Percentiles rank a stretch among this genome's conserved stretches.
Evolutionary conservation across 768 basidiomycete genomes (phyloP).

Genomic region (Psilocybe subaeruginosa): DNA sequence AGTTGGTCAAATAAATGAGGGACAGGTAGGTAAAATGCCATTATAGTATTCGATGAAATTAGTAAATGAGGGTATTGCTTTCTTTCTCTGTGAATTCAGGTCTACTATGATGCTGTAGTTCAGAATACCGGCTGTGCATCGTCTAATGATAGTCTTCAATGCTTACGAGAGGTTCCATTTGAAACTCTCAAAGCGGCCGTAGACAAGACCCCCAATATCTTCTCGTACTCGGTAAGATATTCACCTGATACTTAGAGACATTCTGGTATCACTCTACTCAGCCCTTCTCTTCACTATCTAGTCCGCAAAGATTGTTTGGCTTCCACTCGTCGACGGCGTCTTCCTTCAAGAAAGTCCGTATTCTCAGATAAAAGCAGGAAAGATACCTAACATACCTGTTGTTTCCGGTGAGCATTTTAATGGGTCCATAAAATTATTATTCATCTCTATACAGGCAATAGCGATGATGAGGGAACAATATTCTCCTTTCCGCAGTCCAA

Average conservation of each 20-base stretch:
- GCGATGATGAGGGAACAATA: conserved; percentile 46
- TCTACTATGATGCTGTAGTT: conserved; percentile 37
- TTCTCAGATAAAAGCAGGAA: conserved; percentile 40
- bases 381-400: conserved; percentile 49
- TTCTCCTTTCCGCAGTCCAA: conserved; percentile 47
- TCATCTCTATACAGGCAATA: conserved; percentile 35
- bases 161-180: conserved; percentile 44
- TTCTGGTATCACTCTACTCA: not conserved
- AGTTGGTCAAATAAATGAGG: conserved; percentile 9
- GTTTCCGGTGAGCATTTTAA: conserved; percentile 32
- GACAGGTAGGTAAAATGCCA: conserved; percentile 9
- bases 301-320: conserved; percentile 41
- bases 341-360: conserved; percentile 47
- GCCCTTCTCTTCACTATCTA: not conserved
- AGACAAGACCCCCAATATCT: conserved; percentile 28
- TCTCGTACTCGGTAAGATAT: conserved; percentile 10
- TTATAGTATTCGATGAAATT: too few species aligned
- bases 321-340: conserved; percentile 48
- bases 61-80: too few species aligned
- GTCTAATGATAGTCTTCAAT: conserved; percentile 39
- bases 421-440: not conserved
- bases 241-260: not conserved
- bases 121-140: conserved; percentile 35
- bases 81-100: not conserved
- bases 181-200: conserved; percentile 29